phyloP scores from a whole-genome alignment of 1,284 basidiomycete genomes.

The Tilletia indica region DNA sequence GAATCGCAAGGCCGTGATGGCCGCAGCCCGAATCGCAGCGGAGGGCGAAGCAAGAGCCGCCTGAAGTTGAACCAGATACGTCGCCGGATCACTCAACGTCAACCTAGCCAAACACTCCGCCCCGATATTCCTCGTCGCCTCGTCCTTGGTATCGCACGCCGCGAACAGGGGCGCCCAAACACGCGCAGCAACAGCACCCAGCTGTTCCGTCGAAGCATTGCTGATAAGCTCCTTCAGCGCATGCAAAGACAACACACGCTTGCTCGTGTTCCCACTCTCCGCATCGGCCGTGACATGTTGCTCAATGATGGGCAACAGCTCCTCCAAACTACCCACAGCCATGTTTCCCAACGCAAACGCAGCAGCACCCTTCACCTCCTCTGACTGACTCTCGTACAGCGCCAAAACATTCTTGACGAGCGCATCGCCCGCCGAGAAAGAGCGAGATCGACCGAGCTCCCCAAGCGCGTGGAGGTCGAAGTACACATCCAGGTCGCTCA shows the following conservation, averaged over 20 bases:
- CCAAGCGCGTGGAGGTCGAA: conserved; percentile 44
- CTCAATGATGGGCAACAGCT: conserved; percentile 81
- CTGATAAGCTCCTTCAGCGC: conserved; percentile 94
- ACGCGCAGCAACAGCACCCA: conserved; percentile 78
- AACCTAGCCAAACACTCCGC: conserved; percentile 95
- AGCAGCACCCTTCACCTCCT: conserved; percentile 46
- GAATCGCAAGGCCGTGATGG: conserved; percentile 89
- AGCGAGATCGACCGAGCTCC: conserved; percentile 40
- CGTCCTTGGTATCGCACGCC: conserved; percentile 63
- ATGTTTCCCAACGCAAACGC: conserved; percentile 71
- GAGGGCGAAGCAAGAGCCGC: conserved; percentile 65
- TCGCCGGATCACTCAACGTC: conserved; percentile 80
- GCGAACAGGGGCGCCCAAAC: conserved; percentile 74
- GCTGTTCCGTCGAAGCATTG: conserved; percentile 76
- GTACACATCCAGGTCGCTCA: conserved; percentile 27
- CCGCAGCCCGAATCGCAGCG: conserved; percentile 68
- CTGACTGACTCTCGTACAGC: conserved; percentile 31
- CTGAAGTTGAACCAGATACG: conserved; percentile 69
- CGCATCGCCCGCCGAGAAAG: conserved; percentile 30
- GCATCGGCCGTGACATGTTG: conserved; percentile 67
- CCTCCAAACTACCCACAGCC: conserved; percentile 80
- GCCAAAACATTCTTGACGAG: conserved; percentile 36
- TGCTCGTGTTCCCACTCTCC: conserved; percentile 58
- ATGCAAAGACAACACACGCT: conserved; percentile 78
- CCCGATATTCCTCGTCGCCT: conserved; percentile 87